Base-by-base conservation (phyloP, 179 eudicot genomes). In the Patellifolia procumbens region DNA sequence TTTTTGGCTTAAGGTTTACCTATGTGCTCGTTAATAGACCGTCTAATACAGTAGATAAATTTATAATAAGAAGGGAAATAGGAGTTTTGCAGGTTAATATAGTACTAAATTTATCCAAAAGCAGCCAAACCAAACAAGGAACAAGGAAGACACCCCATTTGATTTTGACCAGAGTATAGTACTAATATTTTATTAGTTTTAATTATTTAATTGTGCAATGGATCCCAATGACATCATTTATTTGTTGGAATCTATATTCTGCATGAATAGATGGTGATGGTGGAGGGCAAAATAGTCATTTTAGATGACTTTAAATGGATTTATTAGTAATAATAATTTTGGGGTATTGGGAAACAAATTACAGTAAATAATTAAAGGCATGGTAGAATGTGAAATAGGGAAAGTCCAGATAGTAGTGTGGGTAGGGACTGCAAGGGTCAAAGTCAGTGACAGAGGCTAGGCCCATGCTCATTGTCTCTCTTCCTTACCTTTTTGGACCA, bases 201-300 rank as follows among this genome's bases (percentile, higher is more conserved):
- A n/a, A n/a, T n/a, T n/a, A n/a, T n/a, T n/a, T n/a, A n/a, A n/a
- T 20, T 22, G 19, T 68, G 28, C 15, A 13, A 70, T 46, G 63
- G 77, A 77, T 72, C 74, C 83, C 70, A 66, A 81, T 76, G 83
- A 81, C 77, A 76, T 72, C 72, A 70, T 60, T 63, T 9, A 73
- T 62, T 43, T 73, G 70, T n/a, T 71, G 55, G 55, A 60, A 31
- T 26, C 67, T 56, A 19, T 32, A 15, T 4, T 29, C 7, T 4
- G 22, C 17, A 59, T 55, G 60, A 22, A 35, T 32, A 34, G 26
- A 12, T 13, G 39, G 24, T 13, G 9, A 35, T 52, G 4, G 34
- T 3, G 19, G 31, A 73, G 77, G 77, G 81, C 5, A 64, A 39
- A 55, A 13, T 19, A 5, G 81, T 46, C 61, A 78, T 51, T 20